These are phyloP conservation scores for Camptophora hylomeconis DNA, from an alignment of 2,329 filamentous ascomycete genomes.

Conservation along the genomic window DNA sequence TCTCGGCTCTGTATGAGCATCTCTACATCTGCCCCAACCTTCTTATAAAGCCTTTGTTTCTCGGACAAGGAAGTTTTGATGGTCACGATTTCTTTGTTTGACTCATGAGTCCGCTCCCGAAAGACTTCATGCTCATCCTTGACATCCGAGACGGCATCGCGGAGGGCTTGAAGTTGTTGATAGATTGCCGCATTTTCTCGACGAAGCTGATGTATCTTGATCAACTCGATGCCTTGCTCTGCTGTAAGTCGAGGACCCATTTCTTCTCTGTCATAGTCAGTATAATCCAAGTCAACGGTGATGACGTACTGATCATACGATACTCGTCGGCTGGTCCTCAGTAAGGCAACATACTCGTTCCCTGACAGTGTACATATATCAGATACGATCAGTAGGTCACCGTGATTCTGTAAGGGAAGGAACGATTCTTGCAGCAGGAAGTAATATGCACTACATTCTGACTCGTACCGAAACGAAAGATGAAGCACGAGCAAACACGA, in stretches of 20 bases:
- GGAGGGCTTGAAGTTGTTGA: constrained; percentile 8
- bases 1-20: too few species aligned
- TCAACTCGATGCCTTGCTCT: constrained; percentile 12
- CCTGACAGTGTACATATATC: not conserved
- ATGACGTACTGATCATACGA: too few species aligned
- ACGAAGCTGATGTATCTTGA: constrained; percentile 13
- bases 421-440: not conserved
- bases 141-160: constrained; percentile 5
- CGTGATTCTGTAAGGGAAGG: not conserved
- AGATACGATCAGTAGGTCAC: not conserved
- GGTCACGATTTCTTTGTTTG: too few species aligned
- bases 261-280: too few species aligned
- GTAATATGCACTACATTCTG: not conserved
- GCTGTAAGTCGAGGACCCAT: constrained; percentile 5
- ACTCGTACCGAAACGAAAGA: constrained; percentile 5
- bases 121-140: too few species aligned
- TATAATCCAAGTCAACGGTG: too few species aligned
- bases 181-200: constrained; percentile 15
- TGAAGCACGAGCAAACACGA: not conserved
- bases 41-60: too few species aligned
- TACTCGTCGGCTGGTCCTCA: too few species aligned
- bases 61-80: too few species aligned
- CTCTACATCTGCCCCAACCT: too few species aligned
- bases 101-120: too few species aligned
- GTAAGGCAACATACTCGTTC: constrained; percentile 1